Base-by-base conservation (phyloP, 1,139 yeast species). In the Debaryomyces fabryi region DNA sequence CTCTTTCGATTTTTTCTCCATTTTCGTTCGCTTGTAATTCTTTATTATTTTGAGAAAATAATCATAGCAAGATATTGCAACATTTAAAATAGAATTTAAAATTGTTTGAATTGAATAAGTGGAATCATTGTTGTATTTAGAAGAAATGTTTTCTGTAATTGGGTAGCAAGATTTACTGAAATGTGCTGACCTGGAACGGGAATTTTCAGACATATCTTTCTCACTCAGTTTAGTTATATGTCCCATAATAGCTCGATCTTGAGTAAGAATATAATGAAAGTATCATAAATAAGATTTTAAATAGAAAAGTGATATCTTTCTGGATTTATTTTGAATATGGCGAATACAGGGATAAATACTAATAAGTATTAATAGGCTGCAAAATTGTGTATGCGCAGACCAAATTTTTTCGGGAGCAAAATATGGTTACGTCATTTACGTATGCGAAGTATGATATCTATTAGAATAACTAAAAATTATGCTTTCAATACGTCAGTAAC, bases 401-500 rank as follows among this genome's bases (percentile, higher is more conserved):
- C 16, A 30, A 40, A n/a, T 27, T 40, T 16, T 27, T 39, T 27
- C 25, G 34, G 27, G 42, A 39, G 30, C 30, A 27, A 27, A 12
- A 10, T 21, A 3, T 25, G 8, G 4, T 6, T 18, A 15, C 35
- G 21, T 18, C n/a, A 24, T 39, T 25, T 39, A n/a, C 27, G 13
- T 16, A 27, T 16, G 33, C 42, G 23, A 16, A 39, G n/a, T 39
- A 8, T 12, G 38, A 24, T 10, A 35, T 32, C n/a, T 27, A 33
- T 24, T 27, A 10, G 6, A 9, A 33, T 13, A 30, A 30, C 23
- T 15, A 27, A 15, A 12, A 29, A 25, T 30, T 16, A 40, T 27
- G 36, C 36, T 9, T 49, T 38, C 47, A 66, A 63, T 2, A 66
- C 72, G 12, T 57, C 52, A 24, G 54, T 51, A 18, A 91, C 87